These are phyloP conservation scores for Spencermartinsiella ligniputridi DNA, from an alignment of 1,139 yeast genomes.

Conservation along the genomic window DNA sequence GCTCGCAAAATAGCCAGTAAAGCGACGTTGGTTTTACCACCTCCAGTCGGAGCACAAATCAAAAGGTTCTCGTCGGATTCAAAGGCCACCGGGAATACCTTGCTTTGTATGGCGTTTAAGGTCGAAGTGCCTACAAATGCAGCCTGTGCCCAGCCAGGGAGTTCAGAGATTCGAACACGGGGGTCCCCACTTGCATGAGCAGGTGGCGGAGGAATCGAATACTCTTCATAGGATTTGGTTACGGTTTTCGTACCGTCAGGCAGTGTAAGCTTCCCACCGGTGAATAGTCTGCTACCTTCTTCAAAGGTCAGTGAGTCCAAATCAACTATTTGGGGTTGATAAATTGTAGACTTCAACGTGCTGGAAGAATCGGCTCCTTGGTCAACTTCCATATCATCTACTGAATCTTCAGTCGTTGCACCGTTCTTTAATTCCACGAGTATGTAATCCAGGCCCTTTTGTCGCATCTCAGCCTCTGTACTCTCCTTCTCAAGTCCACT, in stretches of 20 bases:
- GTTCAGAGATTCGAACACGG: slow-evolving; percentile 50
- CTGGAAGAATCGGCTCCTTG: neutral
- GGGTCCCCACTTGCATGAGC: slow-evolving; percentile 36
- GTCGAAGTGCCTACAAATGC: slow-evolving; percentile 62
- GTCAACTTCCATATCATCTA: slow-evolving; percentile 21
- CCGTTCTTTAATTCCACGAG: slow-evolving; percentile 29
- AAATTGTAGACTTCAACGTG: neutral
- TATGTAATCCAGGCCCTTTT: slow-evolving; percentile 33
- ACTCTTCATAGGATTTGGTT: slow-evolving; percentile 75
- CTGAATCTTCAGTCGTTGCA: slow-evolving; percentile 7
- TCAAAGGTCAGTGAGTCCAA: slow-evolving; percentile 62
- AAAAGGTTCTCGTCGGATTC: slow-evolving; percentile 64
- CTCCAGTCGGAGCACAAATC: slow-evolving; percentile 97
- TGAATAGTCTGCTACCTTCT: slow-evolving; percentile 66
- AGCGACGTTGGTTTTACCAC: slow-evolving; percentile 97
- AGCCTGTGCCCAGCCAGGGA: slow-evolving; percentile 79
- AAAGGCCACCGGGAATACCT: slow-evolving; percentile 75
- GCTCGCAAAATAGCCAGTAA: slow-evolving; percentile 68
- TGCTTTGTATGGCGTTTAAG: slow-evolving; percentile 80
- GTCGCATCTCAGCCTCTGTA: slow-evolving; percentile 34
- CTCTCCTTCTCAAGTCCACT: slow-evolving; percentile 34
- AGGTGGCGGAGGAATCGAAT: slow-evolving; percentile 80
- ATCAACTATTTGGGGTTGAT: slow-evolving; percentile 55
- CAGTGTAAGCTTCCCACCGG: slow-evolving; percentile 60
- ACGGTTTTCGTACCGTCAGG: slow-evolving; percentile 83